Evolutionary conservation across 2,329 filamentous ascomycete genomes (phyloP).

Genomic region (Onygenales sp.): DNA sequence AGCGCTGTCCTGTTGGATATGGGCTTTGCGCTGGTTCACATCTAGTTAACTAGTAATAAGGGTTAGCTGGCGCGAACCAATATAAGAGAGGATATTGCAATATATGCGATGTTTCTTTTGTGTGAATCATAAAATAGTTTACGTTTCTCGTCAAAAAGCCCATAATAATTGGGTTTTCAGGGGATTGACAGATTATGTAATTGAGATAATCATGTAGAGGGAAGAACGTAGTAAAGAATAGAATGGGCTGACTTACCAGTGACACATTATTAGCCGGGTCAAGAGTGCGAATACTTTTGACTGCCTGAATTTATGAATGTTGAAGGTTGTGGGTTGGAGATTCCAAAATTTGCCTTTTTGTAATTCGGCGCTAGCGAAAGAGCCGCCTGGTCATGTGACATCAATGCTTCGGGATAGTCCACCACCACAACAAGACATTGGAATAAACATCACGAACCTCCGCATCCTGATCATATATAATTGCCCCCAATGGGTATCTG

Average conservation of each 20-base stretch:
- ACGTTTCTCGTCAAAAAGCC: slow-evolving; percentile 29
- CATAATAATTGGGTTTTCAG: slow-evolving; percentile 45
- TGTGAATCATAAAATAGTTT: slow-evolving; percentile 17
- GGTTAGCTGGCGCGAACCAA: neutral
- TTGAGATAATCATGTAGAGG: slow-evolving; percentile 53
- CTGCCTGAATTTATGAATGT: neutral
- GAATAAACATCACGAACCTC: neutral
- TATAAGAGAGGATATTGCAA: neutral
- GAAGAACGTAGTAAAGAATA: neutral
- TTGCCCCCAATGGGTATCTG: slow-evolving; percentile 23
- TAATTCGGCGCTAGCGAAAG: neutral
- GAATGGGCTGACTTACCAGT: slow-evolving; percentile 19
- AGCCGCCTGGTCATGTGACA: neutral
- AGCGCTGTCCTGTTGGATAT: slow-evolving; percentile 12
- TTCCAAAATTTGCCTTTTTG: neutral
- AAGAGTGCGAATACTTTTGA: slow-evolving; percentile 2
- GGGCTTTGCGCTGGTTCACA: neutral
- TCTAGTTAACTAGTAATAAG: neutral
- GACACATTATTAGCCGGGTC: slow-evolving; percentile 6
- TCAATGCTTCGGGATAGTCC: no score
- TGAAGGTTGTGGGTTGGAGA: neutral
- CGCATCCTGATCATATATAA: neutral
- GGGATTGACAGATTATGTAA: slow-evolving; percentile 73
- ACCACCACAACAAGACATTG: no score
- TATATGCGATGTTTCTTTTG: slow-evolving; percentile 20